Percentiles rank a stretch among this genome's conserved stretches.
These are phyloP conservation scores for Metschnikowia reukaufii DNA, from an alignment of 805 yeast species.

Conservation along the genomic window DNA sequence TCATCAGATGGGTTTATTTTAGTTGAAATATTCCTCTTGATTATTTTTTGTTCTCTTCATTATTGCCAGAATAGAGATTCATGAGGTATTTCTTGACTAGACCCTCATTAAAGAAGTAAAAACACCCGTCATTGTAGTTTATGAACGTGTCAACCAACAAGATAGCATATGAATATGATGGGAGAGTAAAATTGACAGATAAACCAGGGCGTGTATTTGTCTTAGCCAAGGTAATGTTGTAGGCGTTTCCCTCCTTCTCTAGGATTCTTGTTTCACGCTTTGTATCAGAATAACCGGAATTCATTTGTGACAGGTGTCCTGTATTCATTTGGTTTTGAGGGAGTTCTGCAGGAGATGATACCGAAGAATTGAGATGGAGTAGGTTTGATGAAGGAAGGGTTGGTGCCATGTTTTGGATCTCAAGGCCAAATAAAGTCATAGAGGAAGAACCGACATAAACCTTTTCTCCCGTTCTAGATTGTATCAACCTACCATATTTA, in stretches of 20 bases:
- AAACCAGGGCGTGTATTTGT: slow-evolving; percentile 68
- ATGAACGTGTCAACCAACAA: slow-evolving; percentile 72
- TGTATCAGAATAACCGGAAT: slow-evolving; percentile 13
- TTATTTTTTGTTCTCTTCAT: slow-evolving; percentile 38
- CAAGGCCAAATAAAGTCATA: slow-evolving; percentile 78
- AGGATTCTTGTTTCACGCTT: slow-evolving; percentile 55
- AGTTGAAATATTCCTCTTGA: slow-evolving; percentile 33
- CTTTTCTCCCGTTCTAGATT: slow-evolving; percentile 72
- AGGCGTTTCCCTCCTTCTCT: slow-evolving; percentile 76
- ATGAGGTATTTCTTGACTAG: slow-evolving; percentile 65
- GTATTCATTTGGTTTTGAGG: slow-evolving; percentile 14
- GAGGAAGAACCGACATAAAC: slow-evolving; percentile 80
- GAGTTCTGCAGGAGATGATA: slow-evolving; percentile 15
- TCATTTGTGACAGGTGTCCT: slow-evolving; percentile 10
- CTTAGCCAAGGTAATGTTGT: slow-evolving; percentile 65
- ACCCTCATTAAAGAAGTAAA: slow-evolving; percentile 82
- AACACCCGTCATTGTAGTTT: slow-evolving; percentile 80
- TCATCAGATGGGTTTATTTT: slow-evolving; percentile 29
- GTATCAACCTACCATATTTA: slow-evolving; percentile 67
- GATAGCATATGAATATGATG: slow-evolving; percentile 76
- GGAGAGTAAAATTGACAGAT: slow-evolving; percentile 68
- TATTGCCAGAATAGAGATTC: slow-evolving; percentile 57
- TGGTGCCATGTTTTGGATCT: slow-evolving; percentile 66
- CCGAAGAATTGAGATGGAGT: slow-evolving; percentile 18
- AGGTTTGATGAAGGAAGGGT: slow-evolving; percentile 21